A percentile compares a stretch with the other conserved stretches of the same genome.
Conservation (phyloP, 2,329 filamentous ascomycete species). For the Calonectria hongkongensis region DNA sequence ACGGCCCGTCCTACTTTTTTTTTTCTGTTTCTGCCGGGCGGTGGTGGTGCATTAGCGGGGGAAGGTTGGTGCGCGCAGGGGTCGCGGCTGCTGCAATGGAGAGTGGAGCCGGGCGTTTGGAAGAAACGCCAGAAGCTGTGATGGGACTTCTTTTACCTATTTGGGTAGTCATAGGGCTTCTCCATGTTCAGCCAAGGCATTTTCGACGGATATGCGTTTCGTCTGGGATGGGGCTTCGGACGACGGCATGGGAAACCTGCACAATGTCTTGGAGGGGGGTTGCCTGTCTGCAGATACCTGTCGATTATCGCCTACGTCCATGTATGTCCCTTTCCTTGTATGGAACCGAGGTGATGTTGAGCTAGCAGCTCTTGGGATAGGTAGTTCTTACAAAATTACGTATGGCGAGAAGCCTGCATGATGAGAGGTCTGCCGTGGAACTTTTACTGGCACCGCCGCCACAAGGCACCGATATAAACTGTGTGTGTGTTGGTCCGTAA, state of each 20-base stretch:
- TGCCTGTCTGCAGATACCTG: background rate
- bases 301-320: background rate
- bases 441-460: conserved; percentile 19
- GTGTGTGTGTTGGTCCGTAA: background rate
- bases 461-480: background rate
- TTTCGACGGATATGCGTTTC: conserved; percentile 23
- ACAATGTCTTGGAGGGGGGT: conserved; percentile 1
- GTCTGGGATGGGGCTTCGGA: background rate
- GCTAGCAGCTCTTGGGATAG: background rate
- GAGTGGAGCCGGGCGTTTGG: conserved; percentile 35
- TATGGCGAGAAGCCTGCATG: background rate
- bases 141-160: conserved; percentile 43
- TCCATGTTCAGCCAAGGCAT: conserved; percentile 43
- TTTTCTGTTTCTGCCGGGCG: conserved; percentile 60
- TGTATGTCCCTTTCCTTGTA: background rate
- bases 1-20: conserved; percentile 40
- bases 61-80: conserved; percentile 26
- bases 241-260: background rate
- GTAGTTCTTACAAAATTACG: background rate
- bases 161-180: conserved; percentile 46
- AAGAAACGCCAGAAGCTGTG: conserved; percentile 28
- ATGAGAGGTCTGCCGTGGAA: conserved; percentile 1
- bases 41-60: conserved; percentile 43
- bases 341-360: background rate
- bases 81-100: conserved; percentile 31